A percentile compares a stretch with the other conserved stretches of the same genome.
phyloP scores from a whole-genome alignment of 2,329 filamentous ascomycete genomes.

The Colletotrichum graminicola region DNA sequence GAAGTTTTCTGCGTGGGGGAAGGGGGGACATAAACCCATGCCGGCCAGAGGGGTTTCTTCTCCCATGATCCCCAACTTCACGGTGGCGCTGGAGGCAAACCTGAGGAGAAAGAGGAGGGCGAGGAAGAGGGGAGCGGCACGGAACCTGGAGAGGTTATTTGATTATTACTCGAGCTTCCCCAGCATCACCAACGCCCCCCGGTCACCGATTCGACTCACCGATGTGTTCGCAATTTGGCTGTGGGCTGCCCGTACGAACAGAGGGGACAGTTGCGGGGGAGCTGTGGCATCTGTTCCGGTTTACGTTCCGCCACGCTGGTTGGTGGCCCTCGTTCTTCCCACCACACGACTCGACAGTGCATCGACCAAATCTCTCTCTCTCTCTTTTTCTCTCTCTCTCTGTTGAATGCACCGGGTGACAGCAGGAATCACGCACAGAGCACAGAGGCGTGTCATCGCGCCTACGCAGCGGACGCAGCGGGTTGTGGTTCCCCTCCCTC shows the following conservation, averaged over 20 bases:
- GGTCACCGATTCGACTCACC: constrained; percentile 1
- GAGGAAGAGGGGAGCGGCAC: neutral
- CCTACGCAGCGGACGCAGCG: neutral
- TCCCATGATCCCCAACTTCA: neutral
- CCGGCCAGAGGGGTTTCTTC: neutral
- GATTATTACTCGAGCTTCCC: neutral
- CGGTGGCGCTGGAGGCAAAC: neutral
- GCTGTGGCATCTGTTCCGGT: neutral
- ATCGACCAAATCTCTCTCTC: too few relatives aligned
- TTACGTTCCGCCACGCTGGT: constrained; percentile 15
- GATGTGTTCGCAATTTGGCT: neutral
- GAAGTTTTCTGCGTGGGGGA: constrained; percentile 4
- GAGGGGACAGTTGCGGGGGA: neutral
- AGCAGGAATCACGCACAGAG: neutral
- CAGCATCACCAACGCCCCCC: neutral
- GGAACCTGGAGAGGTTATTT: neutral
- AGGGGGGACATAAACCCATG: neutral
- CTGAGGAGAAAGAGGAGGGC: too few relatives aligned
- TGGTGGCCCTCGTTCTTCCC: neutral
- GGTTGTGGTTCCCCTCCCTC: neutral
- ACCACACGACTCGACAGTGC: neutral
- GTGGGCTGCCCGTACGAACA: neutral
- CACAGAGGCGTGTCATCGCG: neutral
- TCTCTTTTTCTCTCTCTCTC: too few relatives aligned
- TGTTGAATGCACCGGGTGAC: neutral